phyloP scores from a whole-genome alignment of 192 early-diverging fungal species.

The Chytriomyces hyalinus region DNA sequence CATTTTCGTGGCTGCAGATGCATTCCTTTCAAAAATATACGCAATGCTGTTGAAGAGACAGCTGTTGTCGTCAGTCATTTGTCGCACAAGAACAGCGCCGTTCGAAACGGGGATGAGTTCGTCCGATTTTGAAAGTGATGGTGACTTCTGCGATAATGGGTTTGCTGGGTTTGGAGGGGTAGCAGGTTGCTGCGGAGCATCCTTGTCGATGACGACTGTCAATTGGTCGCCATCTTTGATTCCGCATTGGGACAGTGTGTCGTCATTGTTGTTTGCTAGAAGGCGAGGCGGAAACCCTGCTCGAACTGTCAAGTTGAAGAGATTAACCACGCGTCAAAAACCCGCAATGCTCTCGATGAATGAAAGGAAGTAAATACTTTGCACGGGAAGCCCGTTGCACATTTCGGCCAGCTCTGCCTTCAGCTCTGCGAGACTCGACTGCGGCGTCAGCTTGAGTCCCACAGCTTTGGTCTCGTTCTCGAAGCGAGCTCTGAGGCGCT shows the following conservation, averaged over 20 bases:
- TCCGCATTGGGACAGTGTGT: constrained; percentile 20
- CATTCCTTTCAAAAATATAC: constrained; percentile 22
- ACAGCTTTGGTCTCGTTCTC: constrained; percentile 5
- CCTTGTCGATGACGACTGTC: constrained; percentile 4
- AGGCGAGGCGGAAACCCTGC: constrained; percentile 34
- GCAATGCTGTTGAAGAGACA: constrained; percentile 70
- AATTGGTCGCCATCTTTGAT: constrained; percentile 35
- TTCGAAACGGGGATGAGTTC: constrained; percentile 6
- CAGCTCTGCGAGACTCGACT: constrained; percentile 15
- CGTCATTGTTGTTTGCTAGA: neutral
- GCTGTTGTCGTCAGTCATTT: constrained; percentile 71
- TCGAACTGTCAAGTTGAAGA: constrained; percentile 9
- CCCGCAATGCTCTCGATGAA: neutral
- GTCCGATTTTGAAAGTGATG: neutral
- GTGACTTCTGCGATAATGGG: neutral
- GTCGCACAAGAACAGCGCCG: constrained; percentile 35
- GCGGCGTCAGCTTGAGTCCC: constrained; percentile 11
- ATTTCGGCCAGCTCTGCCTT: neutral
- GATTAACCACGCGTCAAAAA: neutral
- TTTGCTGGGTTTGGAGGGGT: neutral
- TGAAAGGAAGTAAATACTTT: neutral
- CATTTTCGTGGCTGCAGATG: neutral
- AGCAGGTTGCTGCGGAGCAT: neutral
- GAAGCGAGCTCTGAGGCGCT: constrained; percentile 24
- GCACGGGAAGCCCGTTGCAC: neutral